Base-by-base conservation (phyloP, 768 basidiomycete species). In the Boletus barrowsii region DNA sequence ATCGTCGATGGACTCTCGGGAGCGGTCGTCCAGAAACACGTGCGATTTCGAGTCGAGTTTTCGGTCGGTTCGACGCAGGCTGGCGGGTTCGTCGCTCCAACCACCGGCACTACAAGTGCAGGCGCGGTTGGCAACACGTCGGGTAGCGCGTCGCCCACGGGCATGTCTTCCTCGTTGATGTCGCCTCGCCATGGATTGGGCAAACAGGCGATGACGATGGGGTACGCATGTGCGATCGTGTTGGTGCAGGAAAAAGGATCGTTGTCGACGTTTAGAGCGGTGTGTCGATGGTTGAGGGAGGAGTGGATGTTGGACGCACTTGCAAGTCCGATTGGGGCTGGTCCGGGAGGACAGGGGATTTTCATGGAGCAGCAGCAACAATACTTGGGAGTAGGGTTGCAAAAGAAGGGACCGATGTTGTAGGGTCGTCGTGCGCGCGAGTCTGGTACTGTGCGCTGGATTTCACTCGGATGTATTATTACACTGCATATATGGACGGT, bases 161-260 rank as follows among this genome's bases (percentile, higher is more conserved):
- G 29, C 17, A 62, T 47, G 43, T 68, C 51, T 60, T 68, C 56
- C 30, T 58, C 61, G 45, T 49, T 49, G 67, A 57, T 60, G 62
- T 55, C 67, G 47, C 62, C 68, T 55, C 60, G 66, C 37, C 60
- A 68, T 43, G 70, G 61, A 47, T 42, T 62, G 55, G 62, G 60
- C 35, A 70, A 61, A 43, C 67, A 69, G 5, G 47, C 51, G 32
- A 64, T 67, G 32, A 51, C 55, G 32, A 49, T 52, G 10, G 69
- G 64, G n/a, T 82, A 76, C 59, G 68, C 76, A 51, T 89, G 88
- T 41, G 83, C 83, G 41, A 80, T 95, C 56, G 83, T 85, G 51
- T 73, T 98, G 61, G 80, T 90, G 22, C 86, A 90, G 59, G 94
- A 97, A 76, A 97, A 93, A 71, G 95, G 95, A 24, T 90, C 93